Percentiles rank a stretch among this genome's conserved stretches.
Evolutionary conservation across 1,139 yeast species (phyloP).

Genomic region (Candida smagusa): DNA sequence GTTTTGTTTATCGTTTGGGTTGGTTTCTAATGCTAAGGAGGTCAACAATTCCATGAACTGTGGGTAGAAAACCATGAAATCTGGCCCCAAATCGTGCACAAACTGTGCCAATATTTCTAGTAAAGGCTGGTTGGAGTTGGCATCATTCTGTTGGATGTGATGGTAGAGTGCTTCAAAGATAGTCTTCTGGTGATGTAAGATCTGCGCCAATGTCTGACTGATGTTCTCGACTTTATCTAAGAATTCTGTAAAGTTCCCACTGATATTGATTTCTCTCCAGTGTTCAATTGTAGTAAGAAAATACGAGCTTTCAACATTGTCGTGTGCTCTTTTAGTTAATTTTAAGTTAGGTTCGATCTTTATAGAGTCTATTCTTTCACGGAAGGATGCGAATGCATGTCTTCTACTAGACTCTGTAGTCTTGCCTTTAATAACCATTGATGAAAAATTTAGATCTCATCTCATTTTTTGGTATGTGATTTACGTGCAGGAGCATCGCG

Average conservation of each 20-base stretch:
- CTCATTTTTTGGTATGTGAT: constrained; percentile 6
- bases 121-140: constrained; percentile 73
- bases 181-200: constrained; percentile 64
- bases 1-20: constrained; percentile 46
- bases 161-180: constrained; percentile 55
- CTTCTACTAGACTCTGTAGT: constrained; percentile 56
- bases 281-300: constrained; percentile 76
- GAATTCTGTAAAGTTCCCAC: constrained; percentile 69
- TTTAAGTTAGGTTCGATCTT: constrained; percentile 80
- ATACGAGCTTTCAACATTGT: constrained; percentile 72
- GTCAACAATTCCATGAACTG: constrained; percentile 51
- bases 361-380: constrained; percentile 78
- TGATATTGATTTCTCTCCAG: constrained; percentile 85
- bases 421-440: constrained; percentile 21
- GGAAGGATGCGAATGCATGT: constrained; percentile 69
- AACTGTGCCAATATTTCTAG: constrained; percentile 81
- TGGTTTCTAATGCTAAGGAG: constrained; percentile 44
- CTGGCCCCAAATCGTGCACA: constrained; percentile 91
- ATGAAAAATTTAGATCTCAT: constrained; percentile 8
- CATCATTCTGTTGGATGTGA: constrained; percentile 57
- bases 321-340: constrained; percentile 62
- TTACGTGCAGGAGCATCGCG: no score
- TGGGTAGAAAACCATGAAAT: constrained; percentile 70
- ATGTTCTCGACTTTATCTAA: constrained; percentile 51
- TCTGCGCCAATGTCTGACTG: constrained; percentile 74